Percentiles rank a stretch among this genome's conserved stretches.
Evolutionary conservation across 2,329 filamentous ascomycete genomes (phyloP).

Genomic region (Torrubiella hemipterigena): DNA sequence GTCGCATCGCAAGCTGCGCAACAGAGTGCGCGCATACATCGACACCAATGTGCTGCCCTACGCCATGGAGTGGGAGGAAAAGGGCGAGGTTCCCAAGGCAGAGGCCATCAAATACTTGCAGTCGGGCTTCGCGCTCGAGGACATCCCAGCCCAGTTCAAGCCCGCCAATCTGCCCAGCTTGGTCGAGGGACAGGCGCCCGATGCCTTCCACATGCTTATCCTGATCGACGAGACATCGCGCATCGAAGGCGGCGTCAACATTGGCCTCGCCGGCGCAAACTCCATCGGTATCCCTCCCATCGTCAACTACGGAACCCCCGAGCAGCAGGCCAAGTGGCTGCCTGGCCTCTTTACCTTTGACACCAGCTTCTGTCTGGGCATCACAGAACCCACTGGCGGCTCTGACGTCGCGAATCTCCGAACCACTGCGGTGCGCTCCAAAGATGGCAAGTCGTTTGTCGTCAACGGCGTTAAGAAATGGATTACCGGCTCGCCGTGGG

Average conservation of each 20-base stretch:
- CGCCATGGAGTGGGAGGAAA: constrained; percentile 52
- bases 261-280: constrained; percentile 45
- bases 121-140: constrained; percentile 24
- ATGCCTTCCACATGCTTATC: constrained; percentile 44
- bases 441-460: constrained; percentile 38
- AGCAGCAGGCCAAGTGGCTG: constrained; percentile 45
- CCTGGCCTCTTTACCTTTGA: constrained; percentile 45
- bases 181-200: constrained; percentile 34
- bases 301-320: constrained; percentile 46
- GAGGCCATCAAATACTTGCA: constrained; percentile 24
- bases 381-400: constrained; percentile 50
- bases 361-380: constrained; percentile 50
- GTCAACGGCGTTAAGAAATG: constrained; percentile 60
- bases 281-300: constrained; percentile 53
- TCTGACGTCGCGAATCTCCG: constrained; percentile 53
- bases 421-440: constrained; percentile 39
- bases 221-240: constrained; percentile 42
- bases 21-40: constrained; percentile 44
- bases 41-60: constrained; percentile 44
- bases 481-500: constrained; percentile 52
- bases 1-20: constrained; percentile 46
- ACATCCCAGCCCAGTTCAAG: constrained; percentile 23
- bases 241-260: constrained; percentile 43
- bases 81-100: constrained; percentile 34
- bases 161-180: constrained; percentile 24